Base-by-base conservation (phyloP, 768 basidiomycete genomes). In the Austroboletus festivus region DNA sequence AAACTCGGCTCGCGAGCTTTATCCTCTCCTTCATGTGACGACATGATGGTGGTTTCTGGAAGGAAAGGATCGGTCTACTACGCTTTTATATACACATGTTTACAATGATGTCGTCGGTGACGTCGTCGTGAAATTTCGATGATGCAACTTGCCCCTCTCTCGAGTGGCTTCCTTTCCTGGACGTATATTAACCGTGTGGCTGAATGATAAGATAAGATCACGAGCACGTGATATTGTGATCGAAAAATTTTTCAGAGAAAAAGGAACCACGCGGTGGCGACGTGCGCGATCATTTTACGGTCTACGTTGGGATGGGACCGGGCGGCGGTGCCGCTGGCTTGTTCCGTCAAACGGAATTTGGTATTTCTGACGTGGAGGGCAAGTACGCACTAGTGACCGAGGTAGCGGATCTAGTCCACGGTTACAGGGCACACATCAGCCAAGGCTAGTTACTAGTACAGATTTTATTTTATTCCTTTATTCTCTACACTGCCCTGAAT, bases 101-200 rank as follows among this genome's bases (percentile, higher is more conserved):
- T 19, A 9, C 33, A 44, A 53, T 54, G 53, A 56, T 56, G 54
- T 55, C 24, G 49, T 21, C 5, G 11, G 33, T 60, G 60, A 60
- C 56, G 59, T 62, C 58, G 58, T 52, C 31, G 31, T 13, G 4
- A 45, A 44, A 31, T 20, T 40, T 24, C 24, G 43, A 13, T 48
- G 47, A 50, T 50, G 52, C 52, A 59, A 59, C 51, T 50, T 54
- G 53, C 50, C 51, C 53, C 47, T 35, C 34, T 41, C n/a, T n/a
- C n/a, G n/a, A n/a, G n/a, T n/a, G n/a, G n/a, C n/a, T n/a, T n/a
- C n/a, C n/a, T n/a, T n/a, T n/a, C n/a, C 45, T 38, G 52, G 50
- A 44, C 46, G 46, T 47, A 48, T n/a, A 26, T 5, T 12, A 24
- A 50, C 44, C 53, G 51, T 47, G 49, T 51, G 60, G 46, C 59